Conservation (phyloP, 1,284 basidiomycete genomes). For the Papiliotrema fonsecae region DNA sequence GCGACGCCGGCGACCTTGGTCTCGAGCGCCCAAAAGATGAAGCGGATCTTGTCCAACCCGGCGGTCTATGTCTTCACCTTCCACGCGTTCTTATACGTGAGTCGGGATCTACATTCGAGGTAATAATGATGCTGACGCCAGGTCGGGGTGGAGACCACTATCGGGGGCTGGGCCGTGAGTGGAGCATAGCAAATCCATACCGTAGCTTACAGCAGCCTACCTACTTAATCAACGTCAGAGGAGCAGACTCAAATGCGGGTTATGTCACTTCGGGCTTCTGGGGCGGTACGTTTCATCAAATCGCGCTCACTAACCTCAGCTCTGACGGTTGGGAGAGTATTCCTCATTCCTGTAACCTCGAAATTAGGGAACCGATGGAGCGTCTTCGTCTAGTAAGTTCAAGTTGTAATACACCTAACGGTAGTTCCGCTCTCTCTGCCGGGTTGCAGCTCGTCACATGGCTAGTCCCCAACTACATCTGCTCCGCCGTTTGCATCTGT, state of each 20-base stretch:
- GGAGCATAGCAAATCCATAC: not conserved
- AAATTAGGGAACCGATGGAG: conserved; percentile 18
- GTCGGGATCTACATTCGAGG: not conserved
- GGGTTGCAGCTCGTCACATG: conserved; percentile 57
- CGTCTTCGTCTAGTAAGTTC: conserved; percentile 21
- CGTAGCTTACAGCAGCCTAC: conserved; percentile 6
- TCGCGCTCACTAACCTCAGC: not conserved
- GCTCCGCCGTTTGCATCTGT: conserved; percentile 56
- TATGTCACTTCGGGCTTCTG: conserved; percentile 20
- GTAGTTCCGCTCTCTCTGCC: conserved; percentile 1
- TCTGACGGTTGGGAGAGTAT: conserved; percentile 16
- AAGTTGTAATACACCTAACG: not conserved
- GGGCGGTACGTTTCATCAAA: conserved; percentile 11
- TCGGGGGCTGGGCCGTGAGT: conserved; percentile 7
- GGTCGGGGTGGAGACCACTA: conserved; percentile 5
- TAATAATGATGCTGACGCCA: not conserved
- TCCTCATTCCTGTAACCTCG: conserved; percentile 22
- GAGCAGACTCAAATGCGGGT: conserved; percentile 10
- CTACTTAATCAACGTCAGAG: conserved; percentile 16
- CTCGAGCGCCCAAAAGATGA: conserved; percentile 7
- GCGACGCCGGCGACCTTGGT: not conserved
- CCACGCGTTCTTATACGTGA: conserved; percentile 7
- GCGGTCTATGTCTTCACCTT: conserved; percentile 4
- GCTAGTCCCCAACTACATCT: conserved; percentile 57
- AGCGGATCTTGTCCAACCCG: not conserved